phyloP scores from a whole-genome alignment of 768 basidiomycete species.

The Auricularia auricula-judae region DNA sequence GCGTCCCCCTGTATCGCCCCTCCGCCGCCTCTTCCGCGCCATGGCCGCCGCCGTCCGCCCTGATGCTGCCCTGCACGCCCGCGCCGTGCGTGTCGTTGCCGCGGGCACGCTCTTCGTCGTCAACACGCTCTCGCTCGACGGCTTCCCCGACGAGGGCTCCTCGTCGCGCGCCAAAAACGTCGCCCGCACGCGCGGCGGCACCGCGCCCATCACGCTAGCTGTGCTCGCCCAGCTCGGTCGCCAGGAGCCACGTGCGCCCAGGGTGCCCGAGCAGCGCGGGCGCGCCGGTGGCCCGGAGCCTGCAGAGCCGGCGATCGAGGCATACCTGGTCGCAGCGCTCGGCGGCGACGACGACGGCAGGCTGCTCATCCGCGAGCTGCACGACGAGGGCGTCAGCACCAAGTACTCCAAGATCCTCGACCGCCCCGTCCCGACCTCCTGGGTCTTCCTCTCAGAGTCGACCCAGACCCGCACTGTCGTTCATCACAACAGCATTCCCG shows the following conservation, averaged over 20 bases:
- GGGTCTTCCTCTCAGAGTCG: conserved; percentile 54
- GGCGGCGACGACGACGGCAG: conserved; percentile 61
- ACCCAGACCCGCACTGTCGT: conserved; percentile 56
- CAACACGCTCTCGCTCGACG: conserved; percentile 52
- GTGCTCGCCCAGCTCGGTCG: conserved; percentile 49
- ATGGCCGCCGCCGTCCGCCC: not conserved
- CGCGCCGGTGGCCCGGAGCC: not conserved
- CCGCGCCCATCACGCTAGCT: conserved; percentile 58
- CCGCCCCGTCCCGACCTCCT: conserved; percentile 67
- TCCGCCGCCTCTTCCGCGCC: not conserved
- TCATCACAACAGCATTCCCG: conserved; percentile 81
- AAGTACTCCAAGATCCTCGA: conserved; percentile 66
- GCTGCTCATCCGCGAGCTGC: conserved; percentile 52
- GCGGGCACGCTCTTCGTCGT: conserved; percentile 75
- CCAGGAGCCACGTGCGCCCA: not conserved
- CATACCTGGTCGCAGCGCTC: conserved; percentile 63
- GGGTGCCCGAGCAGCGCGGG: not conserved
- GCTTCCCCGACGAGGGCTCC: conserved; percentile 45
- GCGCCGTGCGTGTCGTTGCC: conserved; percentile 47
- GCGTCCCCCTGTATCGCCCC: no score
- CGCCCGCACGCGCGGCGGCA: conserved; percentile 54
- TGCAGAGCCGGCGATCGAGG: conserved; percentile 34
- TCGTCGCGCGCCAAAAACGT: conserved; percentile 66
- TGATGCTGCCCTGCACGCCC: not conserved
- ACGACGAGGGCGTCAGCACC: conserved; percentile 56